Percentiles rank a stretch among this genome's conserved stretches.
These are phyloP conservation scores for Stromatinia cepivora DNA, from an alignment of 2,329 filamentous ascomycete species.

Conservation along the genomic window DNA sequence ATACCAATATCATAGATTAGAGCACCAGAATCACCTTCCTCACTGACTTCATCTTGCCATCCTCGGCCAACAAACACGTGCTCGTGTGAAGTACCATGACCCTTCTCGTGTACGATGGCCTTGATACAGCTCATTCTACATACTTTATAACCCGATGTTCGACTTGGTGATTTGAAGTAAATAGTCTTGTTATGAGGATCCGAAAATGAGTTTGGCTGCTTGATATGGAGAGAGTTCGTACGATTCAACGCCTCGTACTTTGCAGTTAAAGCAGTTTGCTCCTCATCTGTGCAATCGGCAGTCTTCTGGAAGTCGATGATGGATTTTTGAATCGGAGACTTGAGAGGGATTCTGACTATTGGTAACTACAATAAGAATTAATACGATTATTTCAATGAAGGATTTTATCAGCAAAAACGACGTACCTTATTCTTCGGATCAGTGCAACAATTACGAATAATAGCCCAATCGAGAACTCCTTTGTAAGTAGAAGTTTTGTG, in stretches of 20 bases:
- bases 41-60: background rate
- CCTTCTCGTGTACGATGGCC: background rate
- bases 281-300: background rate
- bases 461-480: background rate
- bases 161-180: background rate
- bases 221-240: background rate
- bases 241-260: background rate
- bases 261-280: background rate
- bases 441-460: background rate
- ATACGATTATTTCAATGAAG: background rate
- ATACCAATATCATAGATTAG: background rate
- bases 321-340: too few relatives aligned
- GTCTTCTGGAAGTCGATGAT: too few relatives aligned
- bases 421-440: background rate
- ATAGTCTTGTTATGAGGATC: fast-evolving
- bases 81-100: background rate
- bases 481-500: background rate
- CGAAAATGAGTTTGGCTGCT: background rate
- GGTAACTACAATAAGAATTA: background rate
- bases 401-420: background rate
- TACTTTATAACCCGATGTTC: background rate
- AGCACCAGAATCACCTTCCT: background rate
- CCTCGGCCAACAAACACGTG: background rate
- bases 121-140: background rate
- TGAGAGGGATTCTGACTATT: background rate